Evolutionary conservation across 1,139 yeast species (phyloP).

Genomic region (Candida glucosophila): DNA sequence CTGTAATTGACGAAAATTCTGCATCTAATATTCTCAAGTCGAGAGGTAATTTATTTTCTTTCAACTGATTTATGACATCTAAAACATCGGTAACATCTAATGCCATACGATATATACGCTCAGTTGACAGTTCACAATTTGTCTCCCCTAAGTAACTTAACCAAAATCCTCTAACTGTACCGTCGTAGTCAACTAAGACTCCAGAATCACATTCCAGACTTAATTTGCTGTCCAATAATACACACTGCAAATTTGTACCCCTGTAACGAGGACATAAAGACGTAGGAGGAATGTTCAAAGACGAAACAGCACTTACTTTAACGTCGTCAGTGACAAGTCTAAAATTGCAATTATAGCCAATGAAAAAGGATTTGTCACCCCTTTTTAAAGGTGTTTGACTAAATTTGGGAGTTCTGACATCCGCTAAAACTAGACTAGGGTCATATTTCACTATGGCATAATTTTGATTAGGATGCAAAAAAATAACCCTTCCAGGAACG

Average conservation of each 20-base stretch:
- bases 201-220: conserved; percentile 78
- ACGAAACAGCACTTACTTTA: conserved; percentile 65
- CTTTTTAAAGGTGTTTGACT: conserved; percentile 52
- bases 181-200: conserved; percentile 68
- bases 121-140: conserved; percentile 35
- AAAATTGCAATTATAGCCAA: conserved; percentile 70
- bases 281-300: conserved; percentile 67
- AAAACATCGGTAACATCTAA: conserved; percentile 61
- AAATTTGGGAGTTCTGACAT: conserved; percentile 53
- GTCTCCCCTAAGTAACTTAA: conserved; percentile 71
- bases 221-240: conserved; percentile 64
- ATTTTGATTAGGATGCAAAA: conserved; percentile 82
- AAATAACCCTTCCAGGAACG: conserved; percentile 73
- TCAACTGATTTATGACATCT: conserved; percentile 48
- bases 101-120: conserved; percentile 70
- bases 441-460: conserved; percentile 82
- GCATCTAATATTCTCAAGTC: conserved; percentile 65
- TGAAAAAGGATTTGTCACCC: conserved; percentile 68
- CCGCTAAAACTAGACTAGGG: conserved; percentile 45
- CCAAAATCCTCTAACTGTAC: conserved; percentile 80
- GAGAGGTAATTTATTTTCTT: conserved; percentile 43
- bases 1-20: conserved; percentile 62
- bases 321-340: conserved; percentile 72
- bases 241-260: conserved; percentile 75
- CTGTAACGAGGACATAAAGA: conserved; percentile 70